Conservation (phyloP, 345 rosid genomes). For the thale cress (Arabidopsis thaliana) region TAIR10.1 NC_003075.7:4700001-4700500, state of each 20-base stretch:
- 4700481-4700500: constrained; percentile 91
- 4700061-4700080: too few relatives aligned
- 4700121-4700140: too few relatives aligned
- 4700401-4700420: constrained; percentile 4
- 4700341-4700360: neutral
- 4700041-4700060: too few relatives aligned
- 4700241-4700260: constrained; percentile 92
- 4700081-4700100: too few relatives aligned
- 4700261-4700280: constrained; percentile 48
- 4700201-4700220: constrained; percentile 95
- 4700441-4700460: neutral
- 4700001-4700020: too few relatives aligned
- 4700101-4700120: too few relatives aligned
- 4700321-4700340: neutral
- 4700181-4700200: constrained; percentile 96
- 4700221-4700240: constrained; percentile 94
- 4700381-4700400: constrained; percentile 5
- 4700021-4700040: too few relatives aligned
- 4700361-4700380: neutral
- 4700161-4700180: constrained; percentile 87
- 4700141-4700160: neutral
- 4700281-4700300: constrained; percentile 6
- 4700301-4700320: constrained; percentile 18
- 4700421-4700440: constrained; percentile 1
- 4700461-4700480: constrained; percentile 60